Evolutionary conservation across 2,329 filamentous ascomycete species (phyloP), one percentile per base, ranked within the genome.

Genomic region (Emericellopsis cladophorae): DNA sequence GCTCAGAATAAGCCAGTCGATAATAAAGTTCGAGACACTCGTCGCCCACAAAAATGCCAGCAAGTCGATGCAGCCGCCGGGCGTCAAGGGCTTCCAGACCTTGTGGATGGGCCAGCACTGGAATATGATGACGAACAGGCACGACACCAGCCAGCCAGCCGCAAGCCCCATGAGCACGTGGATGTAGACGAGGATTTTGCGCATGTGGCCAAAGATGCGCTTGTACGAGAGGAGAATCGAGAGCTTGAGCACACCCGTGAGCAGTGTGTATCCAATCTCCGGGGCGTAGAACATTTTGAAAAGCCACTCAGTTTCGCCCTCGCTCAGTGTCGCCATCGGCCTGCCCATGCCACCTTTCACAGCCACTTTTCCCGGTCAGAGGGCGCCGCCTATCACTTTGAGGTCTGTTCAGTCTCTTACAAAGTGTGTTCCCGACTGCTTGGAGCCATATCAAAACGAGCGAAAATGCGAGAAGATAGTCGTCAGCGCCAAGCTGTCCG

Each of bases 11-110:
- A 40, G 29, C 38, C 38, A 40, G 29, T 40, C 38, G 26, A 40
- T 31, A 5, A 40, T 16, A 16, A 40, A 40, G 38, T 40, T 40
- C 24, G 23, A 15, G 14, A 40, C 26, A 15, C 14, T 16, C n/a
- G n/a, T 40, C 14, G 14, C 38, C 38, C 38, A 40, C 10, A 40
- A 24, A 18, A 29, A 40, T 5, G 14, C 26, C 8, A 40, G 9
- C 58, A 68, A 42, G 67, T 48, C 45, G 9, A 47, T 39, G 21
- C 46, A 48, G n/a, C 31, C 42, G 4, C 46, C 46, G 2, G 44
- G 39, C 4, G 37, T 34, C 14, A 42, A 33, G 6, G 46, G 44
- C 16, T 40, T 46, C 46, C 46, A 48, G 11, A 33, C 46, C 18
- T 45, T 44, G 11, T 42, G 31, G n/a, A 48, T 34, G 12, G 46